A percentile compares a stretch with the other conserved stretches of the same genome.
phyloP scores from a whole-genome alignment of 345 rosid species.

The Syzygium jambos region DNA sequence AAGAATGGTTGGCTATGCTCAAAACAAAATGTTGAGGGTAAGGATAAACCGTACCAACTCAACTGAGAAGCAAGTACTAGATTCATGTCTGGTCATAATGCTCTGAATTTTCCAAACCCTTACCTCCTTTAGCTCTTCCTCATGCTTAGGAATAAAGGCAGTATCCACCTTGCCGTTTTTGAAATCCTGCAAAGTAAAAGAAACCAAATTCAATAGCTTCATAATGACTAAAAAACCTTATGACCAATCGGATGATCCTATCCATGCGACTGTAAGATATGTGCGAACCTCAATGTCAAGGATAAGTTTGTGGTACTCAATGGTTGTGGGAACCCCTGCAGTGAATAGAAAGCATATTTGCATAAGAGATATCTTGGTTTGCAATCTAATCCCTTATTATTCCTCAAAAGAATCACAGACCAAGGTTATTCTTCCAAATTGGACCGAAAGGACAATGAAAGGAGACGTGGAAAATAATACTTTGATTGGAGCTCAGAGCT shows the following conservation, averaged over 20 bases:
- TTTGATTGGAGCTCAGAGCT: background rate
- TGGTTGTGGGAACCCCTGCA: conserved; percentile 94
- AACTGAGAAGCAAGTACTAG: background rate
- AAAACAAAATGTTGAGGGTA: background rate
- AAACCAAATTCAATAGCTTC: background rate
- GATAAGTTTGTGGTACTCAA: conserved; percentile 91
- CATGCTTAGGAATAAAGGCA: conserved; percentile 95
- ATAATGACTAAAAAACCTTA: background rate
- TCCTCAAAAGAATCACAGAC: background rate
- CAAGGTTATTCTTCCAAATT: background rate
- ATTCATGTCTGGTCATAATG: background rate
- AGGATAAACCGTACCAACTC: background rate
- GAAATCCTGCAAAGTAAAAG: conserved; percentile 57
- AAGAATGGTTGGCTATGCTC: background rate
- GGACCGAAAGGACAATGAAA: background rate
- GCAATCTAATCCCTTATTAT: background rate
- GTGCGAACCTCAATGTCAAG: conserved; percentile 81
- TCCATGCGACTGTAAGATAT: background rate
- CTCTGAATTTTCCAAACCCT: background rate
- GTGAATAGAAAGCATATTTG: background rate
- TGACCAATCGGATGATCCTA: background rate
- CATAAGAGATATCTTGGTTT: background rate
- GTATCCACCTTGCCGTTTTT: conserved; percentile 93
- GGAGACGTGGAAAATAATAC: background rate
- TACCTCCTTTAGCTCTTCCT: conserved; percentile 80